Evolutionary conservation across 2,329 filamentous ascomycete species (phyloP).

Genomic region (Lecanicillium sp.): DNA sequence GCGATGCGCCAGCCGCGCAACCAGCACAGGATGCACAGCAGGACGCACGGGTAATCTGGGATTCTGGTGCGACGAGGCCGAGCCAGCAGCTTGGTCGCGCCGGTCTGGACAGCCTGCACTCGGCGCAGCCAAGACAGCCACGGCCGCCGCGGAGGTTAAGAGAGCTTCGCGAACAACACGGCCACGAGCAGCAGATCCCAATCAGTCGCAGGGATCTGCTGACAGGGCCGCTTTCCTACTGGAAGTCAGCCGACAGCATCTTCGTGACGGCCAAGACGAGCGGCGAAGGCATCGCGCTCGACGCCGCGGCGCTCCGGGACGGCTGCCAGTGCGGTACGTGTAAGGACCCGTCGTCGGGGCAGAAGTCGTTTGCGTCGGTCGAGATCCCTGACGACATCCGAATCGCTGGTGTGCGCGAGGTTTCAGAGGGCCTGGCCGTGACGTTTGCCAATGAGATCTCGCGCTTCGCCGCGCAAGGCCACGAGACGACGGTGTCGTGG

Average conservation of each 20-base stretch:
- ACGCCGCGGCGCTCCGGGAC: slow-evolving; percentile 41
- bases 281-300: slow-evolving; percentile 15
- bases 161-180: slow-evolving; percentile 7
- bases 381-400: slow-evolving; percentile 32
- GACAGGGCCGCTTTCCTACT: slow-evolving; percentile 4
- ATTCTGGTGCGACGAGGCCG: no score
- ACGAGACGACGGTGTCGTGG: slow-evolving; percentile 30
- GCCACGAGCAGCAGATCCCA: slow-evolving; percentile 5
- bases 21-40: background rate
- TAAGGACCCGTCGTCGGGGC: slow-evolving; percentile 52
- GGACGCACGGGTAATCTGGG: background rate
- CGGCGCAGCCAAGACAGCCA: background rate
- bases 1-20: background rate
- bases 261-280: background rate
- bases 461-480: slow-evolving; percentile 24
- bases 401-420: slow-evolving; percentile 25
- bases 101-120: no score
- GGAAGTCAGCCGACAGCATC: background rate
- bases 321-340: slow-evolving; percentile 47
- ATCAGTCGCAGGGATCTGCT: background rate
- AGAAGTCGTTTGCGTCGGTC: slow-evolving; percentile 46
- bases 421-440: slow-evolving; percentile 44
- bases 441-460: slow-evolving; percentile 50
- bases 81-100: no score
- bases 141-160: slow-evolving; percentile 1